Evolutionary conservation across 208 protist genomes (phyloP).

Genomic region (Vickermania ingenoplastis): DNA sequence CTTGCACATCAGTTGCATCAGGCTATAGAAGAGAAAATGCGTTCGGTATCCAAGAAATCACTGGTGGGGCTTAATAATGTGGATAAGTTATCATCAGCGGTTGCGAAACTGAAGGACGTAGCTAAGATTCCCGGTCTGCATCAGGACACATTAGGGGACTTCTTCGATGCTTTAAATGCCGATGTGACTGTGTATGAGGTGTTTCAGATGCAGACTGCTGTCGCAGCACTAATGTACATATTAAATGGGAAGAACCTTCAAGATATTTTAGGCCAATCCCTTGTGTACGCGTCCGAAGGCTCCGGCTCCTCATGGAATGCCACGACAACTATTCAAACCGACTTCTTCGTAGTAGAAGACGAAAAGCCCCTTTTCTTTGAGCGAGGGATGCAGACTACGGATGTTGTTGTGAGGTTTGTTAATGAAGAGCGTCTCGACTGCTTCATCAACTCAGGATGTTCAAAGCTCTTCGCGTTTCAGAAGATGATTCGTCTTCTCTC

Average conservation of each 20-base stretch:
- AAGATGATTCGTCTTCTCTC: constrained; percentile 37
- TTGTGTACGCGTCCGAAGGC: not conserved
- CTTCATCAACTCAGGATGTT: not conserved
- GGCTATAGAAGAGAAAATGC: not conserved
- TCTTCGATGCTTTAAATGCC: constrained; percentile 10
- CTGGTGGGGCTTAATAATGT: constrained; percentile 1
- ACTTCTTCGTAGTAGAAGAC: not conserved
- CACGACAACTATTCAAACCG: not conserved
- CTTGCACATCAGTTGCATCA: not conserved
- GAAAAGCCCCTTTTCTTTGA: not conserved
- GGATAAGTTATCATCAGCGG: constrained; percentile 2
- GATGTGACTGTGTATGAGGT: constrained; percentile 15
- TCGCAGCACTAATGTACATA: constrained; percentile 4
- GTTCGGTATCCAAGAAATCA: not conserved
- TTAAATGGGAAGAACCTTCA: not conserved
- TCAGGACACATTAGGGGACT: not conserved
- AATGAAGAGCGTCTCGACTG: not conserved
- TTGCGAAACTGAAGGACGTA: constrained; percentile 4
- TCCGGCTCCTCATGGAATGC: not conserved
- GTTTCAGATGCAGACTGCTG: constrained; percentile 13
- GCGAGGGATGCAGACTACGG: not conserved
- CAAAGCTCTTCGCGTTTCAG: constrained; percentile 15
- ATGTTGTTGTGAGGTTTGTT: not conserved
- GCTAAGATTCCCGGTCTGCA: constrained; percentile 8
- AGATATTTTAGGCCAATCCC: not conserved